Conservation (phyloP, 306 rosid species). For the Ochetophila trinervis region DNA sequence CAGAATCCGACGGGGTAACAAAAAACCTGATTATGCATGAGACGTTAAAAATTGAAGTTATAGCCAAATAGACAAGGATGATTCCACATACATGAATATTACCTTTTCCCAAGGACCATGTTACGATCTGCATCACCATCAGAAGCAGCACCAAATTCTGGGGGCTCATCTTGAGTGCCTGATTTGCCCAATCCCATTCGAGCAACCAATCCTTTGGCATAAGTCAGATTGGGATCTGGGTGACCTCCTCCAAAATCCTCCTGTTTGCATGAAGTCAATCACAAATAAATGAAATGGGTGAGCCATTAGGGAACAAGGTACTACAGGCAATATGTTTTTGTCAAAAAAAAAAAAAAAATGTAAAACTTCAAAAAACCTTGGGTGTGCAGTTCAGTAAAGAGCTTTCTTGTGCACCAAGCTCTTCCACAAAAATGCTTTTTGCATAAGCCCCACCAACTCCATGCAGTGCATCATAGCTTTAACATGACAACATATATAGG, state of each 20-base stretch:
- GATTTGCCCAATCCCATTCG: slow-evolving; percentile 90
- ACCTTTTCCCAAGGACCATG: slow-evolving; percentile 99
- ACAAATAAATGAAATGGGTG: background rate
- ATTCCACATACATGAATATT: slow-evolving; percentile 11
- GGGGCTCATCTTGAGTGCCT: slow-evolving; percentile 65
- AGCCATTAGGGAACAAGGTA: background rate
- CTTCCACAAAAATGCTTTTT: slow-evolving; percentile 85
- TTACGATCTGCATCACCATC: slow-evolving; percentile 99
- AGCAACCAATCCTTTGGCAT: slow-evolving; percentile 95
- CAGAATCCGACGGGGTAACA: slow-evolving; percentile 98
- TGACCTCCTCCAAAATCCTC: slow-evolving; percentile 99
- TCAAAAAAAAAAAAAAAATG: background rate
- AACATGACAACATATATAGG: slow-evolving; percentile 21
- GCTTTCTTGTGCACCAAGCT: slow-evolving; percentile 95
- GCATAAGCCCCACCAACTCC: slow-evolving; percentile 99
- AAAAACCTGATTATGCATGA: slow-evolving; percentile 60
- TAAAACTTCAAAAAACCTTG: slow-evolving; percentile 51
- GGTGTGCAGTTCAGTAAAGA: slow-evolving; percentile 87
- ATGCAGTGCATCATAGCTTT: slow-evolving; percentile 80
- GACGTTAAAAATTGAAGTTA: slow-evolving; percentile 14
- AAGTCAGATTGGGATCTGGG: slow-evolving; percentile 98
- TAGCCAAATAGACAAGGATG: background rate
- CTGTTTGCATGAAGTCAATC: slow-evolving; percentile 43
- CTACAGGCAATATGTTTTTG: background rate
- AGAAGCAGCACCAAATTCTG: slow-evolving; percentile 99